Evolutionary conservation across 139 green algal genomes (phyloP).

Genomic region (Chlorokybus atmophyticus): DNA sequence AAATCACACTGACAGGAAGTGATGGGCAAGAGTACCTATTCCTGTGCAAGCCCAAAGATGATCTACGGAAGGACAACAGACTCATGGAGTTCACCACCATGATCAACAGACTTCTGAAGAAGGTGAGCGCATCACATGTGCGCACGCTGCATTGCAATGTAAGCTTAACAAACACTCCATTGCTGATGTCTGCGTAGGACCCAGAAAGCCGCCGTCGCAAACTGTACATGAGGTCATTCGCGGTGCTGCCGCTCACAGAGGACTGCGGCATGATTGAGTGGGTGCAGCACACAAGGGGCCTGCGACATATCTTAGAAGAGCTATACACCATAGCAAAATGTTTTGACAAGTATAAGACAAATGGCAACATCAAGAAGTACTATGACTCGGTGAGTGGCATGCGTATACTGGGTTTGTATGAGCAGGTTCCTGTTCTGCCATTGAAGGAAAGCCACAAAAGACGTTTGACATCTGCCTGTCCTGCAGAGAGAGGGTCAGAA

Average conservation of each 20-base stretch:
- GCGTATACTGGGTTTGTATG: too few species aligned
- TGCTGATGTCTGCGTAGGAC: too few species aligned
- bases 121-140: too few species aligned
- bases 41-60: constrained; percentile 94
- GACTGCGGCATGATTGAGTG: constrained; percentile 82
- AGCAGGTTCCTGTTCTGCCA: too few species aligned
- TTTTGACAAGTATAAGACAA: constrained; percentile 22
- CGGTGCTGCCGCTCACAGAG: constrained; percentile 81
- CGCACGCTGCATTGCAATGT: too few species aligned
- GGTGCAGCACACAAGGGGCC: constrained; percentile 48
- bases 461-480: too few species aligned
- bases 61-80: constrained; percentile 90
- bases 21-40: constrained; percentile 78
- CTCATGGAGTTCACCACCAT: constrained; percentile 86
- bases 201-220: constrained; percentile 43
- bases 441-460: too few species aligned
- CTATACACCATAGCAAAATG: background rate
- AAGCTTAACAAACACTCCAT: too few species aligned
- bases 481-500: too few species aligned
- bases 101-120: constrained; percentile 48
- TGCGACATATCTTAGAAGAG: constrained; percentile 42
- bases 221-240: constrained; percentile 68
- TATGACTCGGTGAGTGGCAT: too few species aligned
- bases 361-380: constrained; percentile 38
- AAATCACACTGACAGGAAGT: constrained; percentile 55